These are phyloP conservation scores for Colletotrichum phormii DNA, from an alignment of 2,329 filamentous ascomycete genomes.

Conservation along the genomic window DNA sequence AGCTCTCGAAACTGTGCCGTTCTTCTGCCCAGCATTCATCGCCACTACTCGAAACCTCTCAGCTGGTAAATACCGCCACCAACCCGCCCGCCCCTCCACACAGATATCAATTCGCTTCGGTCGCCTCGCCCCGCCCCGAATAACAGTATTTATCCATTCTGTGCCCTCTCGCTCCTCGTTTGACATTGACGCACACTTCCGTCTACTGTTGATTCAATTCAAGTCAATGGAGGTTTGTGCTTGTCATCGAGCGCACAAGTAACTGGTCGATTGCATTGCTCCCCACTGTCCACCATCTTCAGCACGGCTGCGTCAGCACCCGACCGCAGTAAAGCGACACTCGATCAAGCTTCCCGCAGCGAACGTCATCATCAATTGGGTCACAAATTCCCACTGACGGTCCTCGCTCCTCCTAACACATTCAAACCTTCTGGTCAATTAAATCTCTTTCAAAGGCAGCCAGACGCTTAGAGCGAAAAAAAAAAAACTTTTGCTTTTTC, in stretches of 20 bases:
- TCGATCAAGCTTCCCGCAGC: slow-evolving; percentile 11
- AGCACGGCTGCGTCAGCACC: slow-evolving; percentile 12
- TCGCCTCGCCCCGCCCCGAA: not conserved
- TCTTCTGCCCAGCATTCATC: not conserved
- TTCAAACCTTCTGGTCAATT: slow-evolving; percentile 5
- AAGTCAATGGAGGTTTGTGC: slow-evolving; percentile 18
- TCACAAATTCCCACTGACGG: slow-evolving; percentile 25
- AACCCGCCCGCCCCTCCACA: not conserved
- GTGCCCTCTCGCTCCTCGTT: not conserved
- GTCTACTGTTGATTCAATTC: slow-evolving; percentile 1
- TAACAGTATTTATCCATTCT: not conserved
- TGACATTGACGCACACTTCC: slow-evolving; percentile 7
- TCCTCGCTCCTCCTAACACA: slow-evolving; percentile 12
- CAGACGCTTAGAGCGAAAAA: not conserved
- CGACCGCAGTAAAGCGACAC: slow-evolving; percentile 19
- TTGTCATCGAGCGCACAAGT: slow-evolving; percentile 3
- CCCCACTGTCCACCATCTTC: slow-evolving; percentile 16
- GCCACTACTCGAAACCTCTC: slow-evolving; percentile 13
- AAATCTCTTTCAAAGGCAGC: slow-evolving; percentile 1
- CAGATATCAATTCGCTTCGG: slow-evolving; percentile 4
- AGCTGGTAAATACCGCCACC: slow-evolving; percentile 8
- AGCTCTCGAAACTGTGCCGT: not conserved
- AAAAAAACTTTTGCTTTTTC: slow-evolving; percentile 1
- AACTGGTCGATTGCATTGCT: slow-evolving; percentile 10
- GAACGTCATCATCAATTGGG: slow-evolving; percentile 30